Conservation (phyloP, 1,284 basidiomycete genomes). For the Tausonia pullulans region DNA sequence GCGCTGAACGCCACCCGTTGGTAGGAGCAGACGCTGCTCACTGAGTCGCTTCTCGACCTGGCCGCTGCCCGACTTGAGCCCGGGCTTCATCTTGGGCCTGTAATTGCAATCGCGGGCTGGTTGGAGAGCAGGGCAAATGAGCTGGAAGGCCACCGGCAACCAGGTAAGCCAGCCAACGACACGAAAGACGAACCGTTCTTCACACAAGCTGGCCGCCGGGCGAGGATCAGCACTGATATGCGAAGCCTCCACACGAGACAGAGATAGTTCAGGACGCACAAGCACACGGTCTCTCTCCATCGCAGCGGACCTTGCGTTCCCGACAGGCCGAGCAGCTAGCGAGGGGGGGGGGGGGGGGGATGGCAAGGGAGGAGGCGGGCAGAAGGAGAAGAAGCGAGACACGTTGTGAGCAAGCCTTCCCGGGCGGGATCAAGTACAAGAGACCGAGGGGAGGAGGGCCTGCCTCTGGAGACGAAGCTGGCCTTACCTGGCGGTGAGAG, state of each 20-base stretch:
- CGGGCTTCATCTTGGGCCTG: constrained; percentile 7
- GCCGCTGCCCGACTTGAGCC: constrained; percentile 3
- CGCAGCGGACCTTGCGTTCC: background rate
- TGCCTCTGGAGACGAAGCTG: too few species aligned
- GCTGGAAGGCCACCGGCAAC: background rate
- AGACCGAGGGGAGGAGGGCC: too few species aligned
- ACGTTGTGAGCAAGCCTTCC: too few species aligned
- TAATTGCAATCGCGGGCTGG: background rate
- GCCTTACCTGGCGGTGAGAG: too few species aligned
- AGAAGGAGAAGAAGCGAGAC: too few species aligned
- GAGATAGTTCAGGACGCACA: background rate
- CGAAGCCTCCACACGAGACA: too few species aligned
- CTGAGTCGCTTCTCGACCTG: background rate
- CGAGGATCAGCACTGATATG: too few species aligned
- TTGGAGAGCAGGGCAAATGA: background rate
- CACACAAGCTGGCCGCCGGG: too few species aligned
- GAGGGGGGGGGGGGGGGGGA: background rate
- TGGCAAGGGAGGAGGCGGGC: too few species aligned
- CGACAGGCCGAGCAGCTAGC: background rate
- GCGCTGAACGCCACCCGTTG: background rate
- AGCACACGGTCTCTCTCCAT: background rate
- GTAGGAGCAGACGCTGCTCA: background rate
- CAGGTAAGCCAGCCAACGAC: too few species aligned
- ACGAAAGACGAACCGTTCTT: too few species aligned
- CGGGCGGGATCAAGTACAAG: too few species aligned